phyloP scores from a whole-genome alignment of 148 eudicot species.

The Spergularia bocconei region DNA sequence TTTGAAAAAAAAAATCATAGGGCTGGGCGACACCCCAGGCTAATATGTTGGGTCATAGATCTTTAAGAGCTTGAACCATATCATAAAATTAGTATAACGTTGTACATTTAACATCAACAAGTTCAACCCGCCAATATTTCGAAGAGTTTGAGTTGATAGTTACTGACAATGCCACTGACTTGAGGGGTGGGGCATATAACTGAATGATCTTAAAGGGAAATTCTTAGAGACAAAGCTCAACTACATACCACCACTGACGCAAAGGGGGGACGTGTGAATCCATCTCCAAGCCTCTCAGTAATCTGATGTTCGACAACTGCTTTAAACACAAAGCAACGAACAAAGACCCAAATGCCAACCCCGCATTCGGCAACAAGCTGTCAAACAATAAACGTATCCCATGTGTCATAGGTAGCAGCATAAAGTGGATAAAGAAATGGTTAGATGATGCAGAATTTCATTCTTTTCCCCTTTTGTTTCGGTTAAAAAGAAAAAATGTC shows the following conservation, averaged over 20 bases:
- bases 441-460: background rate
- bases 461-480: background rate
- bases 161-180: background rate
- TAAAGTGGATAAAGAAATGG: background rate
- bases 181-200: background rate
- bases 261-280: slow-evolving; percentile 79
- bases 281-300: slow-evolving; percentile 78
- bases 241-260: slow-evolving; percentile 77
- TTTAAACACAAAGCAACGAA: slow-evolving; percentile 67
- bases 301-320: slow-evolving; percentile 59
- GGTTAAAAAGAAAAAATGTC: background rate
- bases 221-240: slow-evolving; percentile 11
- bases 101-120: no score
- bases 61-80: no score
- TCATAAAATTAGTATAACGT: no score
- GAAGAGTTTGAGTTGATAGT: background rate
- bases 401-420: background rate
- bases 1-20: no score
- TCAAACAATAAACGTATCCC: slow-evolving; percentile 1
- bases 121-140: no score
- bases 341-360: slow-evolving; percentile 79
- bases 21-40: no score
- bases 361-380: slow-evolving; percentile 85
- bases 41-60: no score
- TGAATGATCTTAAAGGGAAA: background rate